Percentiles rank a stretch among this genome's conserved stretches.
Evolutionary conservation across 2,329 filamentous ascomycete species (phyloP).

Genomic region (Verticillium tricorpus): DNA sequence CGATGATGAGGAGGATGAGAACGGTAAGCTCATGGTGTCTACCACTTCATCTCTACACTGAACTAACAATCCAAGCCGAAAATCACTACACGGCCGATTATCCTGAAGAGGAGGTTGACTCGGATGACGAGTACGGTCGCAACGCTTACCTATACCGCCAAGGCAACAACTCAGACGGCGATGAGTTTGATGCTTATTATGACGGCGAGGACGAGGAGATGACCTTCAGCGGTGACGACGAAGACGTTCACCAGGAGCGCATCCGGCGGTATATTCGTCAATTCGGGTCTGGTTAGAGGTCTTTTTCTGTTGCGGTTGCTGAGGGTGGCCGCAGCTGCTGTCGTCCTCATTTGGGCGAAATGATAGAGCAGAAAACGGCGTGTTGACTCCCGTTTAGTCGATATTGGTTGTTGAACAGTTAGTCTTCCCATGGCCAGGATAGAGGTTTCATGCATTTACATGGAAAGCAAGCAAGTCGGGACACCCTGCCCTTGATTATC

Average conservation of each 20-base stretch:
- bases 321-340: neutral
- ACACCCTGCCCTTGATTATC: too few species aligned
- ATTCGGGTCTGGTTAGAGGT: slow-evolving; percentile 5
- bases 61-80: slow-evolving; percentile 48
- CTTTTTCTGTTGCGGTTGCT: neutral
- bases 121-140: slow-evolving; percentile 51
- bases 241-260: slow-evolving; percentile 21
- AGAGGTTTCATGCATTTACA: too few species aligned
- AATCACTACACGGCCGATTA: slow-evolving; percentile 78
- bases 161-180: slow-evolving; percentile 48
- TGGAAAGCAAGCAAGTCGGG: too few species aligned
- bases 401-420: too few species aligned
- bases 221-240: slow-evolving; percentile 24
- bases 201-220: slow-evolving; percentile 5
- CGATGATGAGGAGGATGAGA: slow-evolving; percentile 61
- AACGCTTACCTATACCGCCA: slow-evolving; percentile 52
- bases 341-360: neutral
- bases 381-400: too few species aligned
- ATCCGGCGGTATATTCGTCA: slow-evolving; percentile 17
- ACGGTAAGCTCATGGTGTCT: slow-evolving; percentile 40
- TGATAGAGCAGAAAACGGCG: too few species aligned
- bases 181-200: slow-evolving; percentile 40
- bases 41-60: neutral
- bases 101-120: slow-evolving; percentile 72
- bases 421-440: too few species aligned